Evolutionary conservation across 2,329 filamentous ascomycete genomes (phyloP).

Genomic region (Aureobasidium sp.): DNA sequence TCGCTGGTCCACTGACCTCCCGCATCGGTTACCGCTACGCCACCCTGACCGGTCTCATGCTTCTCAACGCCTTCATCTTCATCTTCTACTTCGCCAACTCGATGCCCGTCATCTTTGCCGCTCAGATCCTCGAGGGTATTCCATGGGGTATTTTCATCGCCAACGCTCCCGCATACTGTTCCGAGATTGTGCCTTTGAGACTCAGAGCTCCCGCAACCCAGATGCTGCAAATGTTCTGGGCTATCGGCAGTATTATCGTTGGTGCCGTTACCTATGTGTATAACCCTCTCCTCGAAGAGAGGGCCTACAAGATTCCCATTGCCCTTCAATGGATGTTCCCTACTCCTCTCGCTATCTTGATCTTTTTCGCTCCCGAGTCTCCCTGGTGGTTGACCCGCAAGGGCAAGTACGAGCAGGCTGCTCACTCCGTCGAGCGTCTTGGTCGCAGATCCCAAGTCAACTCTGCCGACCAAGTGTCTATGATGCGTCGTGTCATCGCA

Average conservation of each 20-base stretch:
- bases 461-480: constrained; percentile 44
- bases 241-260: constrained; percentile 56
- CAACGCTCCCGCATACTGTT: constrained; percentile 57
- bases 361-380: constrained; percentile 45
- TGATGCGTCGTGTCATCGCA: constrained; percentile 54
- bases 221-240: constrained; percentile 62
- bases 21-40: constrained; percentile 54
- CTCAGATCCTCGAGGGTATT: constrained; percentile 54
- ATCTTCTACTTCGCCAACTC: constrained; percentile 51
- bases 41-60: constrained; percentile 49
- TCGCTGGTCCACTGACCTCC: constrained; percentile 56
- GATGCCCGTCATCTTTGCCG: constrained; percentile 42
- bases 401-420: constrained; percentile 40
- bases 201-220: constrained; percentile 53
- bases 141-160: constrained; percentile 63
- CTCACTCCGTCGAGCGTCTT: constrained; percentile 44
- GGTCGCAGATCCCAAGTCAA: constrained; percentile 49
- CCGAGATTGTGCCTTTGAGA: constrained; percentile 54
- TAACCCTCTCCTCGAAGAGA: constrained; percentile 31
- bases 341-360: constrained; percentile 47
- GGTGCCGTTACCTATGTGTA: constrained; percentile 46
- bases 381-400: constrained; percentile 51
- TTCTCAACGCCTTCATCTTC: constrained; percentile 55
- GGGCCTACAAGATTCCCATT: constrained; percentile 44
- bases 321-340: constrained; percentile 55